Evolutionary conservation across 2,329 filamentous ascomycete species (phyloP).

Genomic region (Aspergillus neoniger): DNA sequence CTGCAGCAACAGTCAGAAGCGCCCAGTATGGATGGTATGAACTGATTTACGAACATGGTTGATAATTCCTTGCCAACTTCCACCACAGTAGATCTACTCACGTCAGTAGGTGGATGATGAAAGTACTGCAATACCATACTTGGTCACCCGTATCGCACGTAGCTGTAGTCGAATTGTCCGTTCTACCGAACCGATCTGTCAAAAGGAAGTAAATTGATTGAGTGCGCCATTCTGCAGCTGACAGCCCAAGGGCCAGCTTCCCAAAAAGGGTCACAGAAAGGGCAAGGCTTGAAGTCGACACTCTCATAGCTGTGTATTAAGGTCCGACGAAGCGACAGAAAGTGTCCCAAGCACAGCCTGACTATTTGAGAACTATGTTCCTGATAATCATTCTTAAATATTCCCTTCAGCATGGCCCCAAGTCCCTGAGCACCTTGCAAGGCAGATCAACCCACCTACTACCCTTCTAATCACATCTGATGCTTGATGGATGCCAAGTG

Average conservation of each 20-base stretch:
- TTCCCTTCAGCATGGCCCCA: neutral
- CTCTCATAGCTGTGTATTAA: neutral
- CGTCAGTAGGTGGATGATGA: neutral
- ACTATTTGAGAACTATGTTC: neutral
- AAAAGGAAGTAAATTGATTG: conserved; percentile 50
- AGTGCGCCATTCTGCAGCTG: conserved; percentile 39
- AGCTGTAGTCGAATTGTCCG: conserved; percentile 39
- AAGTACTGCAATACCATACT: conserved; percentile 17
- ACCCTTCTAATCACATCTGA: neutral
- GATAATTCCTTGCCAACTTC: conserved; percentile 51
- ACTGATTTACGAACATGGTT: conserved; percentile 29
- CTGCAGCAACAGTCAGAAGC: conserved; percentile 22
- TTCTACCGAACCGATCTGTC: conserved; percentile 47
- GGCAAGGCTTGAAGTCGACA: neutral
- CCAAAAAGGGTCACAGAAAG: neutral
- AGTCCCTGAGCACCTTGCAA: neutral
- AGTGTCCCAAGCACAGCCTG: neutral
- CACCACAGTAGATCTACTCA: conserved; percentile 47
- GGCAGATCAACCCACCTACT: neutral
- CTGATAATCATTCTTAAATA: neutral
- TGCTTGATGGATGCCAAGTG: neutral
- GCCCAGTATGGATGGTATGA: too few relatives aligned
- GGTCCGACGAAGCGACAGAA: neutral
- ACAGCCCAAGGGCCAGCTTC: neutral
- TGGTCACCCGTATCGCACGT: conserved; percentile 29